These are phyloP conservation scores for Hymenoscyphus scutula DNA, from an alignment of 2,329 filamentous ascomycete genomes.

Conservation along the genomic window DNA sequence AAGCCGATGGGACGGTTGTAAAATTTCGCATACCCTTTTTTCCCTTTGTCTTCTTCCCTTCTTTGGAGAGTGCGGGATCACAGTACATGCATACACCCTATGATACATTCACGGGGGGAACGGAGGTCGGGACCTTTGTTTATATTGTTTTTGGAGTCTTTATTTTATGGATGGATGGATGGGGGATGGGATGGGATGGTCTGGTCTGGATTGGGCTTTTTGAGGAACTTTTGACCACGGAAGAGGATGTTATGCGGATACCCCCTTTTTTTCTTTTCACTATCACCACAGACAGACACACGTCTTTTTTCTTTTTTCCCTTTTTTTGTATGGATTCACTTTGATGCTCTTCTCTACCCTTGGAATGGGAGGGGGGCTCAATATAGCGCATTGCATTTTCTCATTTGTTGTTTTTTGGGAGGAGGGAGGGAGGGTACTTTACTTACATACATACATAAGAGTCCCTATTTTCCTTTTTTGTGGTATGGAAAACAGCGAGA, in stretches of 20 bases:
- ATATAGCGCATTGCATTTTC: not conserved
- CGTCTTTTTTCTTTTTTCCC: not conserved
- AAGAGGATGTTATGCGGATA: constrained; percentile 1
- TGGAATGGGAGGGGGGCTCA: not conserved
- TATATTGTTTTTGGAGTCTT: not conserved
- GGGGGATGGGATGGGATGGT: not conserved
- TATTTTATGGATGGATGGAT: not conserved
- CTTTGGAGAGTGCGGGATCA: not conserved
- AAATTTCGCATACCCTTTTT: constrained; percentile 4
- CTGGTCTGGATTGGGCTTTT: constrained; percentile 8
- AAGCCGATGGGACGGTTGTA: constrained; percentile 30
- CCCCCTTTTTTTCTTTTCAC: not conserved
- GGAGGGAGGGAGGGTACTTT: not conserved
- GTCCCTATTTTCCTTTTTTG: not conserved
- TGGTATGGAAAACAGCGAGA: not conserved
- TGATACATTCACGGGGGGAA: not conserved
- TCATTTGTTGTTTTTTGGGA: not conserved
- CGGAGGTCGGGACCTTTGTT: not conserved
- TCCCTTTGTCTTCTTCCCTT: not conserved
- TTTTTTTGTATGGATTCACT: constrained; percentile 1
- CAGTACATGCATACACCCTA: not conserved
- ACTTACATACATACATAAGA: not conserved
- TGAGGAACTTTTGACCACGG: not conserved
- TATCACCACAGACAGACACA: not conserved
- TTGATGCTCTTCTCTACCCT: not conserved